Percentiles rank a stretch among this genome's conserved stretches.
These are phyloP conservation scores for Daldinia grandis DNA, from an alignment of 495 filamentous ascomycete species.

Conservation along the genomic window DNA sequence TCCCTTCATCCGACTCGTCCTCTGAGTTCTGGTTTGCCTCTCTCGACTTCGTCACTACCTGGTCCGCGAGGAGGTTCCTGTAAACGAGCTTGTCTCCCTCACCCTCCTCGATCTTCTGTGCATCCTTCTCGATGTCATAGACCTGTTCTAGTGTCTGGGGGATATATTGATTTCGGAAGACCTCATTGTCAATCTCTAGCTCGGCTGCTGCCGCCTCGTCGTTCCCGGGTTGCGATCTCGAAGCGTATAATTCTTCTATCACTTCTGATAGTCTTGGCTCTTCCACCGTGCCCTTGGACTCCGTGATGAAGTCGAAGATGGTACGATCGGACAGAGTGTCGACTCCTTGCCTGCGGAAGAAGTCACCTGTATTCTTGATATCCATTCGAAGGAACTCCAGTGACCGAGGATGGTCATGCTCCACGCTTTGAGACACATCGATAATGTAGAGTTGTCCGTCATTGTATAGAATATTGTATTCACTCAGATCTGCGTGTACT, in stretches of 20 bases:
- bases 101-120: conserved; percentile 75
- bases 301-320: conserved; percentile 82
- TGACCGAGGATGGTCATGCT: conserved; percentile 92
- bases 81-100: conserved; percentile 80
- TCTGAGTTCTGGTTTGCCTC: conserved; percentile 45
- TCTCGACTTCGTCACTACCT: conserved; percentile 57
- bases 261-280: conserved; percentile 56
- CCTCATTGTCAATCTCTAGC: conserved; percentile 80
- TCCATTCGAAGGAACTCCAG: conserved; percentile 96
- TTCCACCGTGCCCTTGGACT: conserved; percentile 58
- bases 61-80: conserved; percentile 77
- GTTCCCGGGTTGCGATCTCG: conserved; percentile 43
- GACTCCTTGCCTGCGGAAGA: conserved; percentile 86
- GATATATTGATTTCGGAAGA: conserved; percentile 95
- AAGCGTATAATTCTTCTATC: conserved; percentile 58
- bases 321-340: conserved; percentile 75
- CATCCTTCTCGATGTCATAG: conserved; percentile 93
- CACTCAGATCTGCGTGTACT: conserved; percentile 94
- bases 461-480: conserved; percentile 96
- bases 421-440: conserved; percentile 95
- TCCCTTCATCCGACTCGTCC: conserved; percentile 52
- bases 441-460: conserved; percentile 87
- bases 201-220: conserved; percentile 58
- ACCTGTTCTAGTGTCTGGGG: conserved; percentile 93
- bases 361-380: conserved; percentile 93